phyloP scores from a whole-genome alignment of 305 asterid species.

The Withania somnifera region DNA sequence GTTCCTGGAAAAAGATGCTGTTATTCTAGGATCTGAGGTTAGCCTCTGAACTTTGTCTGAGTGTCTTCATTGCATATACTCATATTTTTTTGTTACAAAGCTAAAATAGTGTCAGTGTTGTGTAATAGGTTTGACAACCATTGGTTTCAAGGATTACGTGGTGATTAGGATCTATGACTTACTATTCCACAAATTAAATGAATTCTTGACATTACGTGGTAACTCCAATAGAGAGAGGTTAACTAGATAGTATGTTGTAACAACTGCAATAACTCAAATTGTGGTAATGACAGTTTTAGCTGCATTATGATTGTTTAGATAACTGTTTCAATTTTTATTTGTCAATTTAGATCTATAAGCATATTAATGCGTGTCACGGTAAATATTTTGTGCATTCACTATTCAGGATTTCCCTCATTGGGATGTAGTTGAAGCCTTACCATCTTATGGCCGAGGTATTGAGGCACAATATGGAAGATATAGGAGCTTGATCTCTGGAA shows the following conservation, averaged over 20 bases:
- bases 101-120: not conserved
- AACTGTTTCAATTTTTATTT: not conserved
- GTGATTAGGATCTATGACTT: not conserved
- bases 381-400: not conserved
- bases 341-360: not conserved
- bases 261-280: not conserved
- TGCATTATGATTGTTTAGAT: not conserved
- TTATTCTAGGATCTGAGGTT: conserved; percentile 93
- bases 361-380: not conserved
- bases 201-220: not conserved
- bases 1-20: conserved; percentile 78
- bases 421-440: conserved; percentile 79
- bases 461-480: conserved; percentile 75
- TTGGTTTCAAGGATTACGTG: not conserved
- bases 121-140: not conserved
- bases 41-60: not conserved
- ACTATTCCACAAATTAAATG: not conserved
- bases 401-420: conserved; percentile 64
- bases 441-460: conserved; percentile 87
- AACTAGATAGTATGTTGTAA: not conserved
- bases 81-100: not conserved
- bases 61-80: not conserved
- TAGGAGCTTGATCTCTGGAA: conserved; percentile 75
- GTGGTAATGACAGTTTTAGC: not conserved
- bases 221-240: not conserved